Base-by-base conservation (phyloP, 768 basidiomycete species). In the Lactarius hatsudake region DNA sequence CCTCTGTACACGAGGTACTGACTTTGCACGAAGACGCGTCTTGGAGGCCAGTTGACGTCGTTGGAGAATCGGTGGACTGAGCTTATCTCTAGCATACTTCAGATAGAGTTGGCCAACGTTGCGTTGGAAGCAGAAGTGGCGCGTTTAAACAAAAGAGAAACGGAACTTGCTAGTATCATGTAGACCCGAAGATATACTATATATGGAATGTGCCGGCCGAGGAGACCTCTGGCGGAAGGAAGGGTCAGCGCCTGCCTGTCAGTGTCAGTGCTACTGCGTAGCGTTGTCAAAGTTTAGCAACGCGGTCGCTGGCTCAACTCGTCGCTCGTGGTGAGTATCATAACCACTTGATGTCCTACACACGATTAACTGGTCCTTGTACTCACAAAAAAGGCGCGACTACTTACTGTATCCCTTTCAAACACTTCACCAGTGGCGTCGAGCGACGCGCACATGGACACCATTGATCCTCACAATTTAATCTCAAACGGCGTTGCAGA, bases 61-160 rank as follows among this genome's bases (percentile, higher is more conserved):
- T 79, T 97, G 66, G 95, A 98, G 78, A 90, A 86, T 43, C 84
- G 88, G 69, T 98, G 96, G 96, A 96, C 93, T 26, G 93, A 95
- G 77, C 81, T 98, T 57, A 88, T 98, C 64, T 94, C 93, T 62
- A 90, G 78, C 61, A 90, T 96, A 55, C 79, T 98, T 66, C 96
- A 98, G 78, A 90, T 97, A 70, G 96, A 97, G 81, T 88, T 98
- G 87, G 96, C 95, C 20, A 96, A 94, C 75, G 83, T 88, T 51
- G 93, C 94, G 32, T 76, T 97, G 76, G 94, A 95, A 71, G 87
- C 81, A 6, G 94, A 97, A 73, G 82, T 97, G 58, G 84, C 83
- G 56, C 78, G 82, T 45, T 77, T 93, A 61, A 81, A 82, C 71
- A 79, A 78, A 67, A 82, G 77, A 68, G 89, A 89, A 75, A 84